Base-by-base conservation (phyloP, 148 eudicot species). In the Rhododendron simsii region DNA sequence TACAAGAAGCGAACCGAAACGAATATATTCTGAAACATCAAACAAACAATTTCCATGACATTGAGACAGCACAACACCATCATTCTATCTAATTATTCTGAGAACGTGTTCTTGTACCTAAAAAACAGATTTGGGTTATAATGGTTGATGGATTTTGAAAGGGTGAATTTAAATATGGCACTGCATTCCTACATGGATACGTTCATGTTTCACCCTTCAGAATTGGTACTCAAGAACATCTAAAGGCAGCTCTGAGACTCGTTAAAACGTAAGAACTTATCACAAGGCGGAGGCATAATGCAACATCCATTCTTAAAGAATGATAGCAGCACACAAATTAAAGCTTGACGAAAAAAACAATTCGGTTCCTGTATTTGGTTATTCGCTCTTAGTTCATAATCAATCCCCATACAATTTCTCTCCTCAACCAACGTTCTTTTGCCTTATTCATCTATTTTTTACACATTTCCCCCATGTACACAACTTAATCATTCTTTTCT, bases 11-110 rank as follows among this genome's bases (percentile, higher is more conserved):
- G 16, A 39, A 82, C 20, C 4, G 48, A 55, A 41, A 55, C n/a
- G 39, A 48, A 55, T 80, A 23, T 81, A 77, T 84, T 14, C 51
- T 33, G 44, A 50, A 76, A 87, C 71, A 76, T 33, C 20, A 83
- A 59, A 2, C 63, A 77, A 74, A 28, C 78, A 45, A 30, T 83
- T 47, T 81, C 65, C 63, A 14, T 30, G 59, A 33, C 15, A 50
- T 51, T 26, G 30, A 23, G 55, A 14, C 2, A 4, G 65, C 12
- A 80, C 82, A 50, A 48, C 37, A 48, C 51, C 37, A 50, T 13
- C 21, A 48, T 28, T 80, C n/a, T 23, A 80, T 26, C 30, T 30
- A 53, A 11, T 33, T 47, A 48, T n/a, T 1, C 21, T 55, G 21
- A 55, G 61, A 78, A 45, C 50, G 10, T 21, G 28, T 79, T 79